Conservation (phyloP, 345 rosid species). For the Linum tenue region DNA sequence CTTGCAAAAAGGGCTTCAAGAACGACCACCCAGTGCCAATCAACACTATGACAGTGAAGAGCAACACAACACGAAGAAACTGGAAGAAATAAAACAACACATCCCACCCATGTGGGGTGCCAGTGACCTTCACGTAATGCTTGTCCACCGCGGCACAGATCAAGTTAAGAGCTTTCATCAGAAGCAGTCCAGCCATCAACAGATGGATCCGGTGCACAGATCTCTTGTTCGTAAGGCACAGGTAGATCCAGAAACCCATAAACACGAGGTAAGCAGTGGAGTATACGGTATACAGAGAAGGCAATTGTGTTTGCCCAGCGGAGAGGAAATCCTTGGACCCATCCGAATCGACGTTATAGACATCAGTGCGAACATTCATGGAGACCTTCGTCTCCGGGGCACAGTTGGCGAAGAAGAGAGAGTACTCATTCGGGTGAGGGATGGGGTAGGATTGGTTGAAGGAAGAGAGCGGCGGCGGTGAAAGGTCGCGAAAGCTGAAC, state of each 20-base stretch:
- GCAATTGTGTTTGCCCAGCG: conserved; percentile 75
- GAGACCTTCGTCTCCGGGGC: conserved; percentile 66
- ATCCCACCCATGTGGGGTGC: conserved; percentile 98
- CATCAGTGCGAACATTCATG: conserved; percentile 70
- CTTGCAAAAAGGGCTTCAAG: conserved; percentile 86
- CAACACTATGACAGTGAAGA: conserved; percentile 86
- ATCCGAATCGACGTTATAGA: conserved; percentile 54
- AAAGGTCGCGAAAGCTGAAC: conserved; percentile 76
- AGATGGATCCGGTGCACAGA: conserved; percentile 82
- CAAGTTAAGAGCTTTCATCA: conserved; percentile 80
- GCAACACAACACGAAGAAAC: conserved; percentile 69
- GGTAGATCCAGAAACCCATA: conserved; percentile 57
- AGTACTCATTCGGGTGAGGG: conserved; percentile 67
- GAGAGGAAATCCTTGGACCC: conserved; percentile 57
- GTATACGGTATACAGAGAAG: conserved; percentile 50
- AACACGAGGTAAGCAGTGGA: conserved; percentile 47
- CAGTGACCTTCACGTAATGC: conserved; percentile 74
- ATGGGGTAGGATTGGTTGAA: conserved; percentile 60
- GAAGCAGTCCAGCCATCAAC: conserved; percentile 60
- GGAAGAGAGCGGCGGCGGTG: conserved; percentile 58
- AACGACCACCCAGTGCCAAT: conserved; percentile 99
- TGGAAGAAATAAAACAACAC: conserved; percentile 81
- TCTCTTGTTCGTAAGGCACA: conserved; percentile 33
- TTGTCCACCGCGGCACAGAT: conserved; percentile 88
- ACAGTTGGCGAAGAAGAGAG: conserved; percentile 87